Base-by-base conservation (phyloP, 2,329 filamentous ascomycete species). In the Colletotrichum agaves region DNA sequence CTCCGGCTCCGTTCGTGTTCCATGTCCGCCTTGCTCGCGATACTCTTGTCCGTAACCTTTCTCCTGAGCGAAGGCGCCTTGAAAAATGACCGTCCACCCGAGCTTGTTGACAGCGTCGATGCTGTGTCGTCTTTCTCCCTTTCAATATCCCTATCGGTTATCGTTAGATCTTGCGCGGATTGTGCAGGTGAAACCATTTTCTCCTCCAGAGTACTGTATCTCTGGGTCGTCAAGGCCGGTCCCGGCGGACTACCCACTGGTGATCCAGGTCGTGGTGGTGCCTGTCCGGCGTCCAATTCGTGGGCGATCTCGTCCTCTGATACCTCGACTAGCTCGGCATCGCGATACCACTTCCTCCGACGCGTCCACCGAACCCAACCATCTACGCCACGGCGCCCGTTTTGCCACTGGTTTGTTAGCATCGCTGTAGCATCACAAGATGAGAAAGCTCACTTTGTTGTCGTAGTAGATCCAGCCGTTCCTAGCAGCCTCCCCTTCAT, bases 391-490 rank as follows among this genome's bases (percentile, higher is more conserved):
- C 93, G 88, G 15, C 92, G 91, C 17, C 94, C 94, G 72, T 93
- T 91, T 77, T 94, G 91, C 96, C 96, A 99, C 91, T 97, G 55
- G 8, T 31, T 23, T 23, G 23, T 61, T 53, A 57, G 39, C 10
- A 11, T 19, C 3, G 2, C 2, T 27, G 11, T 11, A 8, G 1
- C 8, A 5, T 5, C n/a, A 5, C 7, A 35, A 27, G 15, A 12
- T 37, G 4, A 10, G 3, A 5, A 2, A 49, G 72, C 82, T 69
- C 81, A 93, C 93, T 89, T 97, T 98, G 77, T 95, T 98, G 75
- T 99, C 96, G 76, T 98, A 99, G 78, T 96, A 99, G 41, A 97
- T 93, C 96, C 96, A 99, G 1, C 94, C 96, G 72, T 90, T 87
- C 74, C 81, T 89, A 3, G 87, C 91, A 23, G 90, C 85, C 1